Evolutionary conservation across 1,284 basidiomycete species (phyloP).

Genomic region (Psilocybe mexicana): DNA sequence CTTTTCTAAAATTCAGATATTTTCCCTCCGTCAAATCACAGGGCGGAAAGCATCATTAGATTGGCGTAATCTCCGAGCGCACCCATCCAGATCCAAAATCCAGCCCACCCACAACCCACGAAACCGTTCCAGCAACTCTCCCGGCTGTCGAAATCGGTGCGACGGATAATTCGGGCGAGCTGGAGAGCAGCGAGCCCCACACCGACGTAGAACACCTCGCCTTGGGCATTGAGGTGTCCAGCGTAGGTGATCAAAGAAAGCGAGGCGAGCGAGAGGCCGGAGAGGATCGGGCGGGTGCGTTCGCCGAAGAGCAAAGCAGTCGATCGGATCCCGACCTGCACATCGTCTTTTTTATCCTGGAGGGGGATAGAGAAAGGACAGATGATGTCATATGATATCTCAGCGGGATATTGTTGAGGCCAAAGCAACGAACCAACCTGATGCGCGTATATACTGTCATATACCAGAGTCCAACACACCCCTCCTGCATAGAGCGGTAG

Average conservation of each 20-base stretch:
- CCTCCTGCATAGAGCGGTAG: conserved; percentile 91
- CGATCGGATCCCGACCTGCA: conserved; percentile 87
- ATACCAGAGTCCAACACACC: conserved; percentile 92
- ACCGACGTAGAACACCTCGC: conserved; percentile 80
- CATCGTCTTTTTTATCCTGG: conserved; percentile 93
- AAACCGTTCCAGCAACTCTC: conserved; percentile 95
- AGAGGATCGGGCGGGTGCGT: conserved; percentile 76
- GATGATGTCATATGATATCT: not conserved
- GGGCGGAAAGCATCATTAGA: conserved; percentile 27
- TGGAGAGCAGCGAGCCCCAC: conserved; percentile 76
- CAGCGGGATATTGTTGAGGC: not conserved
- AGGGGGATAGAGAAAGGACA: not conserved
- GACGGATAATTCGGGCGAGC: conserved; percentile 78
- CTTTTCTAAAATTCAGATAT: too few species aligned
- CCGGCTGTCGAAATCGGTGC: conserved; percentile 77
- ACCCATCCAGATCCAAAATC: conserved; percentile 89
- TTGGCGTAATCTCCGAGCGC: conserved; percentile 73
- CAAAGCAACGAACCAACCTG: conserved; percentile 55
- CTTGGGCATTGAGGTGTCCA: conserved; percentile 77
- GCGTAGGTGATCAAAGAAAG: conserved; percentile 78
- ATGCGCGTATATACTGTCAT: conserved; percentile 98
- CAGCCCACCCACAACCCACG: conserved; percentile 84
- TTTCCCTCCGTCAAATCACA: too few species aligned
- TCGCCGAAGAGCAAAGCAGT: conserved; percentile 91
- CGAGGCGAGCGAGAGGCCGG: conserved; percentile 73